These are phyloP conservation scores for Incumbomyces lentus DNA, from an alignment of 2,329 filamentous ascomycete species.

Conservation along the genomic window DNA sequence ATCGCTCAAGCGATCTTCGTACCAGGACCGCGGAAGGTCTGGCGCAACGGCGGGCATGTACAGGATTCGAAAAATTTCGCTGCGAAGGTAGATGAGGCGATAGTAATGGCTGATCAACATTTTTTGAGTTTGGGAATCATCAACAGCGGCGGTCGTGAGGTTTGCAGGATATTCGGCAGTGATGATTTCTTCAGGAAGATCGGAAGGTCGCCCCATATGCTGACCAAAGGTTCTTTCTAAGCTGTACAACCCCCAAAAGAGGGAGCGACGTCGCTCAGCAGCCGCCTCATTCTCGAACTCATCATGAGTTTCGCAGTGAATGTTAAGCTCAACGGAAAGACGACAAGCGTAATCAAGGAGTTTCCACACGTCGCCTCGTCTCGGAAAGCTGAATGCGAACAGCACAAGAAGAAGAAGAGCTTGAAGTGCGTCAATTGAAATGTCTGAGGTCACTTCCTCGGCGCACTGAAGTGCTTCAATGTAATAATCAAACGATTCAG, in stretches of 20 bases:
- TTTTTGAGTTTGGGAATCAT: slow-evolving; percentile 18
- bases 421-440: slow-evolving; percentile 22
- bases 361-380: slow-evolving; percentile 23
- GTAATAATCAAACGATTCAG: slow-evolving; percentile 21
- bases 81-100: slow-evolving; percentile 28
- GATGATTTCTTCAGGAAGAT: slow-evolving; percentile 30
- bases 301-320: slow-evolving; percentile 25
- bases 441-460: slow-evolving; percentile 25
- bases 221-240: slow-evolving; percentile 29
- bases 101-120: slow-evolving; percentile 27
- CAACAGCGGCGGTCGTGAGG: slow-evolving; percentile 12
- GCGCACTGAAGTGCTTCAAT: slow-evolving; percentile 22
- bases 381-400: slow-evolving; percentile 21
- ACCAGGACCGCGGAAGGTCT: slow-evolving; percentile 21
- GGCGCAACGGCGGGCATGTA: slow-evolving; percentile 23
- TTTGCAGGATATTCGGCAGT: slow-evolving; percentile 26
- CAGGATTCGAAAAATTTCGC: slow-evolving; percentile 26
- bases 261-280: slow-evolving; percentile 19
- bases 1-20: slow-evolving; percentile 20
- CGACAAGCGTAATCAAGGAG: slow-evolving; percentile 24
- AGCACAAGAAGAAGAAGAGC: slow-evolving; percentile 22
- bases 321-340: slow-evolving; percentile 26
- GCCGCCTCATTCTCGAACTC: slow-evolving; percentile 20
- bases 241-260: slow-evolving; percentile 30
- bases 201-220: slow-evolving; percentile 28